These are phyloP conservation scores for Ceratocystis lukuohia DNA, from an alignment of 2,329 filamentous ascomycete species.

Conservation along the genomic window DNA sequence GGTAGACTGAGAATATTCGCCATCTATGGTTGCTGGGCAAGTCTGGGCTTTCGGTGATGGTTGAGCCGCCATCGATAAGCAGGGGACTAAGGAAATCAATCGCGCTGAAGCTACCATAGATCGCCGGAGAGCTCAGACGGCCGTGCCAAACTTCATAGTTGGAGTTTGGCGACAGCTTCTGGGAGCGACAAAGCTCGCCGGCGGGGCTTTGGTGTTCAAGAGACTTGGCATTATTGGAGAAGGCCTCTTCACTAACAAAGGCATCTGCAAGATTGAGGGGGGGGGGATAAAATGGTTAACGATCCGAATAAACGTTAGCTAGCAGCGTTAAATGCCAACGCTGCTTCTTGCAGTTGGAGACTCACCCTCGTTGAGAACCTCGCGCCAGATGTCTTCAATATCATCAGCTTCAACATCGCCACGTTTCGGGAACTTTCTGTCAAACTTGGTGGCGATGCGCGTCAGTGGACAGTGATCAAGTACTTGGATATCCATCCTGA, in stretches of 20 bases:
- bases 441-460: conserved; percentile 11
- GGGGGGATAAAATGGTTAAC: too few species aligned
- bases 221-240: conserved; percentile 32
- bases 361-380: conserved; percentile 15
- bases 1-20: conserved; percentile 55
- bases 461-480: conserved; percentile 9
- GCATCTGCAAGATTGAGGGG: conserved; percentile 38
- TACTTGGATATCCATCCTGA: conserved; percentile 59
- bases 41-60: conserved; percentile 43
- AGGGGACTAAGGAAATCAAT: conserved; percentile 73
- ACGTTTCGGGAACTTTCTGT: conserved; percentile 11
- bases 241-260: conserved; percentile 48
- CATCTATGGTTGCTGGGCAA: conserved; percentile 60
- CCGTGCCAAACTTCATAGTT: conserved; percentile 76
- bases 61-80: conserved; percentile 86
- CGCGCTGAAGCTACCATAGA: conserved; percentile 61
- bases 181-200: conserved; percentile 11
- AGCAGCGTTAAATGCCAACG: background rate
- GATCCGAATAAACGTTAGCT: conserved; percentile 43
- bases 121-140: conserved; percentile 53
- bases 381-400: conserved; percentile 14
- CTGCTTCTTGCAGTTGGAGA: background rate
- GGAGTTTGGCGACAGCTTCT: background rate
- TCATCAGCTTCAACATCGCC: conserved; percentile 18
- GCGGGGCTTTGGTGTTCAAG: conserved; percentile 4